These are phyloP conservation scores for Cladochytrium replicatum DNA, from an alignment of 192 early-diverging fungal genomes.

Conservation along the genomic window DNA sequence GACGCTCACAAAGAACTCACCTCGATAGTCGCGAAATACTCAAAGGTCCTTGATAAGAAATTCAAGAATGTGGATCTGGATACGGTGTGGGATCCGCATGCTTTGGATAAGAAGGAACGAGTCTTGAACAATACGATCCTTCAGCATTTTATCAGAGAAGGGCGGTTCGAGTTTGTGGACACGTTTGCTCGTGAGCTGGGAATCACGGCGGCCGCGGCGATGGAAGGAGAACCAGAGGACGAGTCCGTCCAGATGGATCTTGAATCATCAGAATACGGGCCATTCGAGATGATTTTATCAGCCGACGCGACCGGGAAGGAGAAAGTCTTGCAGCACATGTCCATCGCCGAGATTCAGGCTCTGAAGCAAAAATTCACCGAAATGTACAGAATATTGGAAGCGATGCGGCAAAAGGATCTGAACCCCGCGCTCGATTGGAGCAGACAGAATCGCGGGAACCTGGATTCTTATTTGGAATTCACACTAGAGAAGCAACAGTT, in stretches of 20 bases:
- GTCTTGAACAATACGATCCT: slow-evolving; percentile 55
- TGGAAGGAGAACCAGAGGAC: too few relatives aligned
- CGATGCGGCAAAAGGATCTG: slow-evolving; percentile 50
- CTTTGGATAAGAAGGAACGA: slow-evolving; percentile 63
- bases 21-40: slow-evolving; percentile 8
- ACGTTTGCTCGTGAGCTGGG: slow-evolving; percentile 41
- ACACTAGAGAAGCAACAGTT: slow-evolving; percentile 67
- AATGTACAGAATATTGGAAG: slow-evolving; percentile 69
- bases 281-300: too few relatives aligned
- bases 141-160: slow-evolving; percentile 77
- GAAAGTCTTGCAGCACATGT: too few relatives aligned
- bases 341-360: too few relatives aligned
- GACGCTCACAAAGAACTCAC: slow-evolving; percentile 18
- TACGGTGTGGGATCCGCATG: slow-evolving; percentile 48
- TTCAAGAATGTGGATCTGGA: slow-evolving; percentile 37
- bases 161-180: slow-evolving; percentile 71
- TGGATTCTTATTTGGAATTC: slow-evolving; percentile 79
- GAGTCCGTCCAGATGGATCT: too few relatives aligned
- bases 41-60: slow-evolving; percentile 26
- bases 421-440: slow-evolving; percentile 72
- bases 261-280: too few relatives aligned
- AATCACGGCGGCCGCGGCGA: slow-evolving; percentile 9
- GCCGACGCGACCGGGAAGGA: too few relatives aligned
- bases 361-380: slow-evolving; percentile 60
- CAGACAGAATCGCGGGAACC: slow-evolving; percentile 32